Base-by-base conservation (phyloP, 2,329 filamentous ascomycete species). In the Arthrinium phaeospermum region DNA sequence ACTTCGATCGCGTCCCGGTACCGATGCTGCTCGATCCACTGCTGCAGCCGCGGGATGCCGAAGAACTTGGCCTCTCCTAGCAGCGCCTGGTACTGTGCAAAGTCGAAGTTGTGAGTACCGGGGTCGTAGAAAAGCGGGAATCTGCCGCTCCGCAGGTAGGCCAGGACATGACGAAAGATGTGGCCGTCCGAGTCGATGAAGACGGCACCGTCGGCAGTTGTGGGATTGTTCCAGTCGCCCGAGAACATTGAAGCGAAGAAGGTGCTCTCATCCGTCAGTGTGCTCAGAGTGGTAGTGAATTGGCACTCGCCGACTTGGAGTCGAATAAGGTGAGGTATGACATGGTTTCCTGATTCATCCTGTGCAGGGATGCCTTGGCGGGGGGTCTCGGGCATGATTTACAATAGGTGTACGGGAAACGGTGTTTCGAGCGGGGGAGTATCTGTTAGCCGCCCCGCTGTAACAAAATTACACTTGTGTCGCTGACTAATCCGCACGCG, bases 151-250 rank as follows among this genome's bases (percentile, higher is more conserved):
- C 82, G 80, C 12, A 83, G 77, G 72, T 79, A 83, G 0, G 75
- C 74, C 5, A 84, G 76, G 72, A 83, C 75, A 70, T 84, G 77
- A 22, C 77, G 71, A 72, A 85, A 85, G 3, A 82, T 46, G 0
- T 77, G 73, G 0, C 80, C 76, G 57, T 85, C 81, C 0, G 81
- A 76, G 71, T 85, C 83, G 34, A 86, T 70, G 75, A 84, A 85
- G 75, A 81, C 81, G 0, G 79, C 78, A 0, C 79, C 80, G 37
- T 83, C 80, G 10, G 71, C 57, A 1, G 45, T 46, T 64, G 78
- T 73, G 24, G 61, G 68, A 19, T 79, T 73, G 51, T 73, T 67
- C 75, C 76, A 79, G 14, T 75, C 61, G 0, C 71, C 73, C 0
- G 78, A 78, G 5, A 82, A 71, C 2, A 77, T 72, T 0, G 72